Base-by-base conservation (phyloP, 352 stramenopile species). In the Phytophthora ramorum region DNA sequence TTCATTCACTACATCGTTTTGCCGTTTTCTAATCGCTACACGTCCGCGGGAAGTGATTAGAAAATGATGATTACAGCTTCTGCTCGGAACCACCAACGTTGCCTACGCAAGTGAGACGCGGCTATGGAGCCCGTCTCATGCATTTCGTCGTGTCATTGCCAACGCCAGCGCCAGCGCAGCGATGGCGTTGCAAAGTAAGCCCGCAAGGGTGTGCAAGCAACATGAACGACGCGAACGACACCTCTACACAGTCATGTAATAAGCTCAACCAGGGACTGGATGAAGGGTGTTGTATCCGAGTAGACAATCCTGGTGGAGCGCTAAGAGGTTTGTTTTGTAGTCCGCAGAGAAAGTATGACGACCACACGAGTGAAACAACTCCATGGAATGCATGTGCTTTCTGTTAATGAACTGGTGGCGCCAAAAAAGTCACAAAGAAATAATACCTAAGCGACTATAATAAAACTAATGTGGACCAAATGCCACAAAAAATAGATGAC, bases 81-180 rank as follows among this genome's bases (percentile, higher is more conserved):
- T 19, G 32, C 9, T 30, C 14, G n/a, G 16, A 48, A 47, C 44
- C 55, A 20, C 32, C 28, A n/a, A 34, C 16, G 30, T 63, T 30
- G 28, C 49, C 40, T 17, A 14, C 13, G n/a, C 32, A 63, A 56
- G 19, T 63, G 56, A 63, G 45, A 63, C 56, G 56, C 34, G 57
- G 20, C 46, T 17, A 24, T 8, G 14, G 2, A 28, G 43, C 17
- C 14, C 17, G 20, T 54, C 17, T 40, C 20, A 34, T 51, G 43
- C 20, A 22, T 41, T 41, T 41, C 35, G 35, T 17, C 35, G 35
- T 38, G 34, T 10, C 34, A 16, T n/a, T 3, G 22, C 22, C 22
- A 3, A 24, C 22, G 22, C 22, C 22, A 24, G 3, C 35, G 35
- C 35, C 16, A 12, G 14, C 34, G 6, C 34, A 10, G 34, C 35